These are phyloP conservation scores for Osmanthus fragrans DNA, from an alignment of 257 asterid genomes.

Conservation along the genomic window DNA sequence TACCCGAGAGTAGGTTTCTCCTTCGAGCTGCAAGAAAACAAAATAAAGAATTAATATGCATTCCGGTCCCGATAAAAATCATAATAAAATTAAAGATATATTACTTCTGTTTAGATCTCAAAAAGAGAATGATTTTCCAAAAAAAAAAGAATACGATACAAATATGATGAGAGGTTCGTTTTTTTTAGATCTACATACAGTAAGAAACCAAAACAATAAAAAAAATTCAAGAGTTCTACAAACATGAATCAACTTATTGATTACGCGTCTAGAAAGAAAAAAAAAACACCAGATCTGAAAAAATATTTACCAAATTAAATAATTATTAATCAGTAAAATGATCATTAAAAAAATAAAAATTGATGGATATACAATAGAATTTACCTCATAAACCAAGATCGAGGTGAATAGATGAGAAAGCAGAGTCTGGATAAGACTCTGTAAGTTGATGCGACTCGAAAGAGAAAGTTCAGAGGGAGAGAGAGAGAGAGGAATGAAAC, in stretches of 20 bases:
- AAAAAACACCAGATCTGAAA: constrained; percentile 34
- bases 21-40: constrained; percentile 82
- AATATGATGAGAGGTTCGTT: neutral
- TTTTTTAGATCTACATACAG: constrained; percentile 13
- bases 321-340: neutral
- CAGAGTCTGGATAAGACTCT: constrained; percentile 57
- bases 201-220: neutral
- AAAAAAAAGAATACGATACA: neutral
- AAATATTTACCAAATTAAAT: neutral
- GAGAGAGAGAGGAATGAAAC: neutral
- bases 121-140: neutral
- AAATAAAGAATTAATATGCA: constrained; percentile 22
- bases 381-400: constrained; percentile 80
- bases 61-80: neutral
- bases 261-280: neutral
- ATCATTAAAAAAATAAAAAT: neutral
- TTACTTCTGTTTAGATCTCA: constrained; percentile 18
- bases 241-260: neutral
- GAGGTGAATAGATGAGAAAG: constrained; percentile 43
- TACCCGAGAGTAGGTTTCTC: constrained; percentile 99
- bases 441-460: constrained; percentile 17
- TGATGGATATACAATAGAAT: constrained; percentile 1
- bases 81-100: neutral
- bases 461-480: neutral
- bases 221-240: neutral